Conservation (phyloP, 768 basidiomycete genomes). For the Russula sp. region DNA sequence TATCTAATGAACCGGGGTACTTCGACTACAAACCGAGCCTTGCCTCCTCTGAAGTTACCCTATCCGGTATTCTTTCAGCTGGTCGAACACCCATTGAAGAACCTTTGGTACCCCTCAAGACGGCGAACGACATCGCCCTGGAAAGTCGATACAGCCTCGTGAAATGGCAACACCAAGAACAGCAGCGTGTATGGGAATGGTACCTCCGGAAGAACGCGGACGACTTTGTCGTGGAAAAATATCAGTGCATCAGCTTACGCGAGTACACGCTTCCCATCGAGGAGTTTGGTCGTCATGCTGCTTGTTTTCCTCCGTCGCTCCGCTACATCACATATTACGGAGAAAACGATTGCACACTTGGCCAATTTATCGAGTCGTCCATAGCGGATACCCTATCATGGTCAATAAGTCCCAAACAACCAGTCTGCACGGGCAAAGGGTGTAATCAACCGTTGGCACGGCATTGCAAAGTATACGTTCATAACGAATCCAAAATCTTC, state of each 20-base stretch:
- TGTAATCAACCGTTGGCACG: constrained; percentile 75
- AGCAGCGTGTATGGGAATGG: constrained; percentile 92
- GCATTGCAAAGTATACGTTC: constrained; percentile 88
- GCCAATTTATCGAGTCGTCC: constrained; percentile 84
- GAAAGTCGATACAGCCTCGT: constrained; percentile 66
- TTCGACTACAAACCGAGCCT: constrained; percentile 34
- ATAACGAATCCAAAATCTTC: constrained; percentile 75
- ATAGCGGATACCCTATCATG: constrained; percentile 61
- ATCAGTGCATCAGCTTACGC: constrained; percentile 79
- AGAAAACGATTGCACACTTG: constrained; percentile 86
- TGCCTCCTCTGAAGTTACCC: constrained; percentile 27
- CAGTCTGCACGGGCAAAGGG: constrained; percentile 73
- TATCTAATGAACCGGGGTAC: constrained; percentile 31
- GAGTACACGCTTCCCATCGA: constrained; percentile 72
- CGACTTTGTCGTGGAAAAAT: constrained; percentile 86
- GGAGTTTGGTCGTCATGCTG: constrained; percentile 57
- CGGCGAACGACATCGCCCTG: constrained; percentile 58
- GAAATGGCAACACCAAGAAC: constrained; percentile 79
- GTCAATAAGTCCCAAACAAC: constrained; percentile 58
- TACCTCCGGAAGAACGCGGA: constrained; percentile 80
- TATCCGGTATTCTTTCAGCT: constrained; percentile 19
- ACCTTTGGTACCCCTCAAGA: constrained; percentile 45
- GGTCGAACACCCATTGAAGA: constrained; percentile 33
- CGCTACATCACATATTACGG: constrained; percentile 84
- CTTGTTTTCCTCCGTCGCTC: constrained; percentile 71